Conservation (phyloP, 176 grass and related monocot genomes). For the Avena eriantha region DNA sequence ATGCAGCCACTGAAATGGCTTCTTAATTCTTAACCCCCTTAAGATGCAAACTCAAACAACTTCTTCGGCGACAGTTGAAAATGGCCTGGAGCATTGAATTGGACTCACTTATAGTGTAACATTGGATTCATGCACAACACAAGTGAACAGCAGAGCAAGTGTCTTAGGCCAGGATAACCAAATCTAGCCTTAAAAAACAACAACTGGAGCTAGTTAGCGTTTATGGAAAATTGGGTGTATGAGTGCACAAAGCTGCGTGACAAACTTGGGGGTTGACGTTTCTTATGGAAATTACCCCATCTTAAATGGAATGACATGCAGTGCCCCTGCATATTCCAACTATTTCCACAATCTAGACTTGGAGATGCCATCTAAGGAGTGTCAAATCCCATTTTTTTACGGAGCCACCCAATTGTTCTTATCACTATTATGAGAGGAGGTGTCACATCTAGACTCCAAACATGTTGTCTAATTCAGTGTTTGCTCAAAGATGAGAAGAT, state of each 20-base stretch:
- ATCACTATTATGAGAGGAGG: not conserved
- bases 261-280: not conserved
- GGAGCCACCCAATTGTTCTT: not conserved
- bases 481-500: not conserved
- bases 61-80: not conserved
- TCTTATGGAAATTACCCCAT: conserved; percentile 7
- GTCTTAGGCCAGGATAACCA: not conserved
- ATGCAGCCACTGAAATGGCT: not conserved
- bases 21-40: conserved; percentile 1
- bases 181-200: too few relatives aligned
- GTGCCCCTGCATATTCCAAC: conserved; percentile 1
- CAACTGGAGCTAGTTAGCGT: conserved; percentile 5
- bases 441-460: not conserved
- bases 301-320: not conserved
- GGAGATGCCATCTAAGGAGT: not conserved
- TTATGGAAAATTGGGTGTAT: conserved; percentile 3
- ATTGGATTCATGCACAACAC: not conserved
- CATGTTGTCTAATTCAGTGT: not conserved
- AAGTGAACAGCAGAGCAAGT: not conserved
- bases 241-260: not conserved
- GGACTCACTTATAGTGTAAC: not conserved
- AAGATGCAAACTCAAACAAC: not conserved
- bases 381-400: not conserved
- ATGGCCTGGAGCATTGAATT: not conserved
- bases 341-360: not conserved